Conservation (phyloP, 805 yeast genomes). For the Zygosaccharomyces kombuchaensis region DNA sequence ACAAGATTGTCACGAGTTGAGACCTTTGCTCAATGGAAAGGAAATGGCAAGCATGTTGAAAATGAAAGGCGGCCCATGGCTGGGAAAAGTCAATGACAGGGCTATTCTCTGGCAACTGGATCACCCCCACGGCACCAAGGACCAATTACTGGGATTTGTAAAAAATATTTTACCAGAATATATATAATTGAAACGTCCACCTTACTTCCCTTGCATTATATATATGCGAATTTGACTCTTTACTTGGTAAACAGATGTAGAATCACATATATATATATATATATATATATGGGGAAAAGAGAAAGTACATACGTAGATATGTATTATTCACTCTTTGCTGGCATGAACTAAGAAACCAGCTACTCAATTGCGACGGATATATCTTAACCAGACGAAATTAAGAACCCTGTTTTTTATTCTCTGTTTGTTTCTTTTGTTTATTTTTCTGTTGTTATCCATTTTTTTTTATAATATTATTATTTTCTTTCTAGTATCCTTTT, state of each 20-base stretch:
- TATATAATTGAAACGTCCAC: constrained; percentile 3
- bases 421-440: background rate
- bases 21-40: constrained; percentile 75
- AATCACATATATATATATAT: background rate
- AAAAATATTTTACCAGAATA: constrained; percentile 26
- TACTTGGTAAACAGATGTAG: background rate
- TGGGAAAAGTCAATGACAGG: constrained; percentile 51
- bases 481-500: background rate
- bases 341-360: background rate
- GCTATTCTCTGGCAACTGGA: constrained; percentile 75
- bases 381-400: too few relatives aligned
- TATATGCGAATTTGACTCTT: background rate
- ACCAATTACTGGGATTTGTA: constrained; percentile 49
- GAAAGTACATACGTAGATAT: background rate
- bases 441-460: background rate
- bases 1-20: constrained; percentile 38
- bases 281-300: background rate
- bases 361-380: too few relatives aligned
- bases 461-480: background rate
- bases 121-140: constrained; percentile 51
- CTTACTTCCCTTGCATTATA: too few relatives aligned
- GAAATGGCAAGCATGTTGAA: constrained; percentile 48
- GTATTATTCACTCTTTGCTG: background rate
- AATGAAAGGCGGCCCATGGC: constrained; percentile 84
- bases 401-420: background rate